A percentile compares a stretch with the other conserved stretches of the same genome.
Evolutionary conservation across 352 stramenopile species (phyloP).

Genomic region (Phytophthora melonis): DNA sequence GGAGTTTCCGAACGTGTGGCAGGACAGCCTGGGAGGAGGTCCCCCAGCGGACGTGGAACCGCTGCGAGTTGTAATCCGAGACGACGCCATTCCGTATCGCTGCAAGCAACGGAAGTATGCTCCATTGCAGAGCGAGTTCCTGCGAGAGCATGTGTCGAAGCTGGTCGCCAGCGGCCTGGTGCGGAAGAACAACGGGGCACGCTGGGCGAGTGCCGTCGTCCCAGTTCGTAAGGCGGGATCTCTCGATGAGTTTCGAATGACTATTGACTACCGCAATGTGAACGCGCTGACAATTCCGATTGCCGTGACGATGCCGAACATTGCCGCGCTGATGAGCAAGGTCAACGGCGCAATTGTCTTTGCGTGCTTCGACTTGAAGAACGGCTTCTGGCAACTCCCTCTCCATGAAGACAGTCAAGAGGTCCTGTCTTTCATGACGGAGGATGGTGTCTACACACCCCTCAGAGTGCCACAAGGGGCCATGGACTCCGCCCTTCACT

Average conservation of each 20-base stretch:
- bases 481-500: not conserved
- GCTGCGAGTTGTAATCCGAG: too few species aligned
- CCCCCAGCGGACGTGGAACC: not conserved
- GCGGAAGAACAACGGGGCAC: not conserved
- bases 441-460: not conserved
- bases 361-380: not conserved
- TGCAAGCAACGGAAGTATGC: too few species aligned
- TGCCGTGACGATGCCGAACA: not conserved
- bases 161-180: not conserved
- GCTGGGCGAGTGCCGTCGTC: not conserved
- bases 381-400: not conserved
- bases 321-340: not conserved
- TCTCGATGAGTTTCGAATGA: not conserved
- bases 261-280: not conserved
- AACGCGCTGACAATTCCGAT: not conserved
- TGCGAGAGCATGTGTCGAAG: not conserved
- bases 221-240: not conserved
- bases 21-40: not conserved
- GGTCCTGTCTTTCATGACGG: not conserved
- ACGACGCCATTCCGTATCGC: too few species aligned
- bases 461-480: not conserved
- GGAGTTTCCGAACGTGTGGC: not conserved
- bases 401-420: not conserved
- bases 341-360: too few species aligned
- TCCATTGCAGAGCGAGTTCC: not conserved